Evolutionary conservation across 2,329 filamentous ascomycete genomes (phyloP), one percentile per base, ranked within the genome.

Genomic region (Penicillium verrucosum): DNA sequence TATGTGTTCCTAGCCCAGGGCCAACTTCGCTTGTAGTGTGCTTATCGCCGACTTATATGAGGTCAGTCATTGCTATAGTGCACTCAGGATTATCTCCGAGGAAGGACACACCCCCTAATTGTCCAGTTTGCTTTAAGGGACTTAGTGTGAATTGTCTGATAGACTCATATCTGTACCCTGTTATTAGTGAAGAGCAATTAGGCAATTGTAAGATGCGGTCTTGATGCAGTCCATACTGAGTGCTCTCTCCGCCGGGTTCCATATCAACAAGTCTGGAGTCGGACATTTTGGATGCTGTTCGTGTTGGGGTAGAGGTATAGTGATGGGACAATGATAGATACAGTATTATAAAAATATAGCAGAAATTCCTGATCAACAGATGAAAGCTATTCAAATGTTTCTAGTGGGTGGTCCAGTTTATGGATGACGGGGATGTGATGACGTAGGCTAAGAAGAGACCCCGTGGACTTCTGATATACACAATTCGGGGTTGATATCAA

Each of bases 241-340:
- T 81, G 56, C 78, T 78, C 70, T 87, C 83, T 62, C 85, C 85
- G 66, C 85, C 85, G 18, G 77, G 76, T 56, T 80, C 80, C 30
- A 82, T 85, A 63, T 84, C 79, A 78, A 87, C 82, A 41, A 86
- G 74, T 60, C 80, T 78, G 18, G 75, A 72, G 59, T 70, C 65
- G 9, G 81, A 78, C 81, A 84, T 84, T 10, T 21, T 62, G 44
- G 32, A 16, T 45, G 16, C 5, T 37, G 5, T 11, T 40, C 21
- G 23, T 42, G 21, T 18, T 18, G 14, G 29, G 18, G 47, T 47
- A 41, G 16, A 21, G 12, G 10, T 36, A 30, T 8, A 34, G 14
- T 14, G 32, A 32, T 14, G 6, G n/a, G 4, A 32, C 16, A 37
- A 37, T 42, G 4, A n/a, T 42, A 34, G 18, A 29, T 9, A 38